These are phyloP conservation scores for Acanthamoeba polyphaga DNA, from an alignment of 208 protist species.

Conservation along the genomic window DNA sequence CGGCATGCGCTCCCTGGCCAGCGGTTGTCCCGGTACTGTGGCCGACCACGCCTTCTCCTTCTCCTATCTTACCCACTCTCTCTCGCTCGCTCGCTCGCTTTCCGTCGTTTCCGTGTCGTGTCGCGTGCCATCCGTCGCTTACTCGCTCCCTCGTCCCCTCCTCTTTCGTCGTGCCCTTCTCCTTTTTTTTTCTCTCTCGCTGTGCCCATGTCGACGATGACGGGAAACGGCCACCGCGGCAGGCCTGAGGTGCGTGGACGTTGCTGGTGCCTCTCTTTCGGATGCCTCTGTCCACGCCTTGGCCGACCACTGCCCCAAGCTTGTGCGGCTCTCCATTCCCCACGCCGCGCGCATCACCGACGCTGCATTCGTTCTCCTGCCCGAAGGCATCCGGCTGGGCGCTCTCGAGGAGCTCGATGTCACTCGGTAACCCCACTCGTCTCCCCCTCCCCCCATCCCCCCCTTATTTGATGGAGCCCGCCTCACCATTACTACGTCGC, in stretches of 20 bases:
- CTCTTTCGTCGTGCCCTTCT: too few relatives aligned
- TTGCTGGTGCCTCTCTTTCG: background rate
- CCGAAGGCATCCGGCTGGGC: background rate
- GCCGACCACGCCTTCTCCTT: too few relatives aligned
- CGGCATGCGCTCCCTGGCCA: background rate
- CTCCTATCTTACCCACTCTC: too few relatives aligned
- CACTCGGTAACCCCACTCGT: background rate
- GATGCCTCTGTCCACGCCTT: background rate
- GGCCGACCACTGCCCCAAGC: background rate
- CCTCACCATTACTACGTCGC: too few relatives aligned
- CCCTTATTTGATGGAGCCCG: too few relatives aligned
- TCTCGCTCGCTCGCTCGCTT: too few relatives aligned
- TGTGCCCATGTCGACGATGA: background rate
- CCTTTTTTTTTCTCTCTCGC: background rate
- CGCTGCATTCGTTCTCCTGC: background rate
- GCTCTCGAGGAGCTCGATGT: background rate
- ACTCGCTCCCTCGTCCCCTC: too few relatives aligned
- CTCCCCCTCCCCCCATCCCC: too few relatives aligned
- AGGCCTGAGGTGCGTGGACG: background rate
- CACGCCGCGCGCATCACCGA: background rate
- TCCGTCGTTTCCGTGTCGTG: too few relatives aligned
- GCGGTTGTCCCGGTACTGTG: background rate
- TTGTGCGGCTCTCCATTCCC: background rate
- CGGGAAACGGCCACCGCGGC: background rate
- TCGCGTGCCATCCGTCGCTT: too few relatives aligned